Evolutionary conservation across 1,139 yeast species (phyloP), one percentile per base, ranked within the genome.

Genomic region (Magnusiomyces clavatus): DNA sequence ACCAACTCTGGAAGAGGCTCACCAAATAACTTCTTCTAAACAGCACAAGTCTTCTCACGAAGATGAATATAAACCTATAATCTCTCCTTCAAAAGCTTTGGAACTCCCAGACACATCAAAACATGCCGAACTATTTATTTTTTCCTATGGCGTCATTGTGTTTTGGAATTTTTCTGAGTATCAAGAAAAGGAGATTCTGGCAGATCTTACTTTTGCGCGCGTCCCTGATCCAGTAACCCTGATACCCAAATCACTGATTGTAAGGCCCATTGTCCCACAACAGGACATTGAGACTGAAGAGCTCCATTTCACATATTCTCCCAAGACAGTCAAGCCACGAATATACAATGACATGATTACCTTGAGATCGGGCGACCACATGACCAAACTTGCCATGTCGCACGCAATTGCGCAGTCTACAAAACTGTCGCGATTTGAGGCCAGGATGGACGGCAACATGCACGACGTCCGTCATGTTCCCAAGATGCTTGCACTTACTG

Each of bases 371-470:
- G 95, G 95, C 3, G 97, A 90, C 65, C 97, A 90, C 69, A 77
- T 92, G 64, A 88, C 89, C 61, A 90, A 94, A 64, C 72, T 92
- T 53, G 87, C 97, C 10, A 81, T 92, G 80, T 87, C 97, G 1
- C 96, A 92, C 69, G 96, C 98, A 1, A 87, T 92, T 57, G 97
- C 97, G 0, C 98, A 92, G 68, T 90, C 95, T 60, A 89, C 97
- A 0, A 92, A 90, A 65, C 70, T 92, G 36, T 86, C 96, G 43
- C 72, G 92, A 51, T 92, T 92, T 69, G 98, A 92, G 66, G 86
- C 95, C 48, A 74, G 96, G 58, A 89, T 92, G 83, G 87, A 92
- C 16, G 82, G 82, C 45, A 83, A 84, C 56, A 75, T 92, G 66
- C 86, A 83, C 56, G 86, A 90, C 62, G 92, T 92, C 46, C 83